Percentiles rank a stretch among this genome's conserved stretches.
phyloP scores from a whole-genome alignment of 257 asterid species.

The Asclepias syriaca region DNA sequence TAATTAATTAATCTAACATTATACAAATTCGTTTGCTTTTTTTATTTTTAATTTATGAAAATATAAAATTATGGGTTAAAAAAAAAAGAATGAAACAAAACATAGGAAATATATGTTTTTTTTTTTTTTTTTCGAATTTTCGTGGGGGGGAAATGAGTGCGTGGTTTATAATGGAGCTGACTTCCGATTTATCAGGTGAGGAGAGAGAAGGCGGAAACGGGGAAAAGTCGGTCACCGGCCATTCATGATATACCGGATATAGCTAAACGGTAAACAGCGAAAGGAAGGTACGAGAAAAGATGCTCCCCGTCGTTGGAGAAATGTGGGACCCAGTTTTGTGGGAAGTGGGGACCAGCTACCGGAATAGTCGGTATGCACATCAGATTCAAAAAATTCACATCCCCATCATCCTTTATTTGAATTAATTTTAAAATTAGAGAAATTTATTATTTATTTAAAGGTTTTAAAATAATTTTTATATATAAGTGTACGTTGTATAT shows the following conservation, averaged over 20 bases:
- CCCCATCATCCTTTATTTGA: background rate
- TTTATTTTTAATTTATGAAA: background rate
- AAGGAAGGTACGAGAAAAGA: background rate
- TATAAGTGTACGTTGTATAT: no score
- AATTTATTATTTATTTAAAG: no score
- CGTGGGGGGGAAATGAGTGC: background rate
- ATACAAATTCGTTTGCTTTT: background rate
- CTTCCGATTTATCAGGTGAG: conserved; percentile 9
- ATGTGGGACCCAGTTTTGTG: background rate
- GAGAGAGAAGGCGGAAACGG: background rate
- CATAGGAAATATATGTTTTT: background rate
- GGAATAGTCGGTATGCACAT: background rate
- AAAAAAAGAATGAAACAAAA: background rate
- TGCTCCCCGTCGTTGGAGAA: background rate
- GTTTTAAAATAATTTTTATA: no score
- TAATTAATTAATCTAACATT: background rate
- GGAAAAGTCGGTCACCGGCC: conserved; percentile 19
- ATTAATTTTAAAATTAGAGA: no score
- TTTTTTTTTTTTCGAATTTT: background rate
- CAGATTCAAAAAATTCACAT: background rate
- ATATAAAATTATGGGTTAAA: background rate
- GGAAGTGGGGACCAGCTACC: background rate
- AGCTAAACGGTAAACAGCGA: background rate
- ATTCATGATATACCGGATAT: conserved; percentile 7
- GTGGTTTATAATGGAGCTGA: conserved; percentile 16